Evolutionary conservation across 1,284 basidiomycete species (phyloP).

Genomic region (Ustilago curta): DNA sequence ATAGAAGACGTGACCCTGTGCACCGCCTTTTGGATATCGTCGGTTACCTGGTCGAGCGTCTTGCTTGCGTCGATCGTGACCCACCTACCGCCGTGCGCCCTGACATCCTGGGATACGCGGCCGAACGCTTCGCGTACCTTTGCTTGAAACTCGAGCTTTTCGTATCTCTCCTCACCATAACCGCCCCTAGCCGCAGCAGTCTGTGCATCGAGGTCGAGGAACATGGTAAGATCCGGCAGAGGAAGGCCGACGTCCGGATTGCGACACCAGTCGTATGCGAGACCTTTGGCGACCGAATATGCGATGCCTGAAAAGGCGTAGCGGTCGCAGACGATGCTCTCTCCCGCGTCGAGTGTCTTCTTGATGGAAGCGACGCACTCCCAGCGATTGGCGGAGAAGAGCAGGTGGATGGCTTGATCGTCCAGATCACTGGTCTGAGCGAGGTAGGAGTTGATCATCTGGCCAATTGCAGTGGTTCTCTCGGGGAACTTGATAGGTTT

Average conservation of each 20-base stretch:
- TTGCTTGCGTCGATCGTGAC: conserved; percentile 58
- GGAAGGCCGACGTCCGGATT: conserved; percentile 87
- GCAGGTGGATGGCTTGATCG: conserved; percentile 89
- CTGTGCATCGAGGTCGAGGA: conserved; percentile 84
- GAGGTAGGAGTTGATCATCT: conserved; percentile 93
- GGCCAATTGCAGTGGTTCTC: conserved; percentile 88
- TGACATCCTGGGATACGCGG: conserved; percentile 50
- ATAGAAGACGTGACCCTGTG: conserved; percentile 40
- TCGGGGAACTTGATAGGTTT: conserved; percentile 73
- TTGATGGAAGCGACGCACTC: conserved; percentile 72
- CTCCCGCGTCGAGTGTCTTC: conserved; percentile 76
- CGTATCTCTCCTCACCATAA: conserved; percentile 85
- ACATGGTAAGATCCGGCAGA: conserved; percentile 86
- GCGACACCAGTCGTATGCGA: conserved; percentile 81
- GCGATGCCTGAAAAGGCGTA: conserved; percentile 98
- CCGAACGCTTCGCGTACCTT: conserved; percentile 65
- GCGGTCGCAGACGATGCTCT: conserved; percentile 86
- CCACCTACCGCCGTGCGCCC: conserved; percentile 50
- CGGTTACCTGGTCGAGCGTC: conserved; percentile 60
- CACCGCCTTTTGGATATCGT: conserved; percentile 50
- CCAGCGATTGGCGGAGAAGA: conserved; percentile 98
- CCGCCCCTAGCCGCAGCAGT: conserved; percentile 81
- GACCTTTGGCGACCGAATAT: conserved; percentile 86
- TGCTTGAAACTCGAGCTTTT: conserved; percentile 68
- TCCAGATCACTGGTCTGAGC: conserved; percentile 84